Evolutionary conservation across 108 stramenopile species (phyloP), one percentile per base, ranked within the genome.

Genomic region (Nitzschia sp.): DNA sequence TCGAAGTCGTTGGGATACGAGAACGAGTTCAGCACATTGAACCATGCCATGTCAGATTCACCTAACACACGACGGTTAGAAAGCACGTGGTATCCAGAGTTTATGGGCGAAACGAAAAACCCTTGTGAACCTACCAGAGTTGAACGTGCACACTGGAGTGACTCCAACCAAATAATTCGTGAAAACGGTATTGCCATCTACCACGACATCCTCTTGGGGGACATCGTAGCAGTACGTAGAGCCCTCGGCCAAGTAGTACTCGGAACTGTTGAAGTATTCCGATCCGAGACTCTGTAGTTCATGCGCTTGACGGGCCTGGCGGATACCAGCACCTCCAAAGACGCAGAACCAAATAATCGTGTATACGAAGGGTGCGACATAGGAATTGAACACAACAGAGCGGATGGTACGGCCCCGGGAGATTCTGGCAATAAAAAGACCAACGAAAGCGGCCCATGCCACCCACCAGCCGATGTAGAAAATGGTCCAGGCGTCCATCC

Each of bases 381-480:
- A 77, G 17, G 67, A 39, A 51, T 64, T 80, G 38, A 69, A 21
- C 48, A 74, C 46, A 22, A 87, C 58, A 24, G 67, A 65, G 41
- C 83, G 48, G 63, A 87, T 71, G 14, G 83, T 75, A 21, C 86
- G 70, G 53, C 80, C 80, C 41, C 69, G 74, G 54, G 79, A 80
- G 43, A 87, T 82, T 53, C 83, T 78, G n/a, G 81, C 86, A 71
- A 87, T 63, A 56, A 87, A 87, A 20, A 84, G 52, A 55, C 86
- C 86, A 19, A 87, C 86, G 50, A 87, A 87, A 46, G 70, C 64
- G 0, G 81, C 67, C 86, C 86, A 87, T 10, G 86, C 59, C 10
- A 76, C 81, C 86, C 86, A 83, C 86, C 82, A 87, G 15, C 70
- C 86, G 58, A 78, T 75, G 76, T 87, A 85, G 61, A 83, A 86